A percentile compares a stretch with the other conserved stretches of the same genome.
Conservation (phyloP, 306 rosid species). For the Quercus gilva region DNA sequence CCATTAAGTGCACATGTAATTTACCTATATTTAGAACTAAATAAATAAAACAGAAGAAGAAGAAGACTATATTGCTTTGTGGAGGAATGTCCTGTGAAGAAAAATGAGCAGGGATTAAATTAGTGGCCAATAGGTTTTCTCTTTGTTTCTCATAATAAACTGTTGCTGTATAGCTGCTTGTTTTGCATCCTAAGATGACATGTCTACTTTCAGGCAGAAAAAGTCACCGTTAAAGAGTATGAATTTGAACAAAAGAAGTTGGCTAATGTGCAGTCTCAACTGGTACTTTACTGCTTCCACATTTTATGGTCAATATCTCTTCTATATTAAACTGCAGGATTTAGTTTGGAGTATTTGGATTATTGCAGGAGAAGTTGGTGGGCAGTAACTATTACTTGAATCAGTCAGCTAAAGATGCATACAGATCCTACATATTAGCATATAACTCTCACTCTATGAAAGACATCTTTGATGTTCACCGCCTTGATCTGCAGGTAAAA, state of each 20-base stretch:
- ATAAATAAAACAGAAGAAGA: too few relatives aligned
- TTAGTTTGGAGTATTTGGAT: too few relatives aligned
- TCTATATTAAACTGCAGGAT: too few relatives aligned
- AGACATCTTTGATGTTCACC: constrained; percentile 88
- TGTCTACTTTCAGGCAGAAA: constrained; percentile 62
- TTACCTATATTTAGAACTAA: too few relatives aligned
- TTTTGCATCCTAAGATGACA: not conserved
- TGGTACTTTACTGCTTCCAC: too few relatives aligned
- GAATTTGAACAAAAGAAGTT: constrained; percentile 22
- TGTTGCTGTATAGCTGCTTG: not conserved
- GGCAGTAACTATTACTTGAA: constrained; percentile 67
- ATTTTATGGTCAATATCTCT: too few relatives aligned
- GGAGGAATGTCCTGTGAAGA: not conserved
- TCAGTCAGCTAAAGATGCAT: constrained; percentile 81
- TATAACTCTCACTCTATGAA: constrained; percentile 95
- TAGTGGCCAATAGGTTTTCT: not conserved
- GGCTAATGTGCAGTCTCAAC: too few relatives aligned
- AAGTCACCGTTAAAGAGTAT: constrained; percentile 87
- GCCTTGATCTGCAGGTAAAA: constrained; percentile 80
- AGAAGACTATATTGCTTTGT: too few relatives aligned
- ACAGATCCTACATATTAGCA: constrained; percentile 74
- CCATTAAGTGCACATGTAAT: too few relatives aligned
- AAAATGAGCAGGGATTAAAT: not conserved
- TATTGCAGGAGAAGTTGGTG: constrained; percentile 83
- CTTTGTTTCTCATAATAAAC: not conserved